Base-by-base conservation (phyloP, 2,329 filamentous ascomycete species). In the Cladophialophora psammophila region DNA sequence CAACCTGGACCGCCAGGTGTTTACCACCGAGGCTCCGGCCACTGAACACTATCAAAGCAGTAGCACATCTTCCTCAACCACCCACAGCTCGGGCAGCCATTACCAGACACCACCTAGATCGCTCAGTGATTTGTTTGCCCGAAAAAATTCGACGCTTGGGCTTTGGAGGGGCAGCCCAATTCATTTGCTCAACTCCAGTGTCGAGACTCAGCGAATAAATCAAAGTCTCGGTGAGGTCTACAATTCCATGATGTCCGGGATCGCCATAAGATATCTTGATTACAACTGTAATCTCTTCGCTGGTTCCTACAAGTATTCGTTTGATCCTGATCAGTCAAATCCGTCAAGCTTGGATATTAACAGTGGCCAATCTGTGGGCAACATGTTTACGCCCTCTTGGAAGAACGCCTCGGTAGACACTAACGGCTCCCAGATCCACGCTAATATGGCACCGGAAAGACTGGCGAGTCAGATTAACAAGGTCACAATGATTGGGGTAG, bases 241-340 rank as follows among this genome's bases (percentile, higher is more conserved):
- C 58, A 60, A 63, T 32, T 65, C 36, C 35, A 68, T 68, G 66
- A 68, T 68, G 66, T 58, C 62, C 8, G 66, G 66, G n/a, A 68
- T 68, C 36, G 59, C 66, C 12, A 65, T 59, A 53, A 58, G 66
- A 48, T 68, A 68, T 40, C 62, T 68, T 5, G 66, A 68, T 31
- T 68, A 68, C 36, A 59, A 65, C 31, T 65, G 62, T 42, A 68
- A 68, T 26, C 62, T 68, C n/a, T 68, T 65, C 36, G 66, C 66
- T 34, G 62, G 66, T 5, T 52, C 66, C 6, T 68, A 68, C 48
- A 64, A 64, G 36, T 68, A 68, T 38, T 62, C 62, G 7, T 68
- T 68, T 57, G 66, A 65, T 12, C 8, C 42, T 31, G 58, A 63
- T 35, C 48, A 62, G 35, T 45, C 65, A 36, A 20, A 32, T 1